These are phyloP conservation scores for Aspergillus ibericus DNA, from an alignment of 2,329 filamentous ascomycete genomes.

Conservation along the genomic window DNA sequence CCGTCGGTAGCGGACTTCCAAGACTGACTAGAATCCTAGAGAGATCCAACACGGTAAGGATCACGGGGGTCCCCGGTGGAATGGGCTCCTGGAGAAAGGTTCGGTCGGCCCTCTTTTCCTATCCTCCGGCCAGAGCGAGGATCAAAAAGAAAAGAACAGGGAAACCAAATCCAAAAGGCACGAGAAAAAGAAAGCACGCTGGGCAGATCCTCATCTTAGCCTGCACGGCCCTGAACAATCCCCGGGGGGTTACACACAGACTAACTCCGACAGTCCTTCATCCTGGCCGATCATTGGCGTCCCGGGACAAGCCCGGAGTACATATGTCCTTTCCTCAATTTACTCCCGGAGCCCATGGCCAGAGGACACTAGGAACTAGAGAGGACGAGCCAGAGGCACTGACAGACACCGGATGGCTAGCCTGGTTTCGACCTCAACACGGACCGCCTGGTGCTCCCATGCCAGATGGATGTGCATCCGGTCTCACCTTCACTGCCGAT, in stretches of 20 bases:
- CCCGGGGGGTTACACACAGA: not conserved
- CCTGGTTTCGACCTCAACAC: slow-evolving; percentile 13
- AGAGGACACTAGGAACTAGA: not conserved
- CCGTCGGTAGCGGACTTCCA: slow-evolving; percentile 25
- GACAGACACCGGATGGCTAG: not conserved
- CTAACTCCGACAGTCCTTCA: not conserved
- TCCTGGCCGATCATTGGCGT: slow-evolving; percentile 3
- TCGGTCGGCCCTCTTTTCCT: not conserved
- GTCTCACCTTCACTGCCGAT: slow-evolving; percentile 3
- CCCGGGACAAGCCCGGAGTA: not conserved
- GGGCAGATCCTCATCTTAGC: not conserved
- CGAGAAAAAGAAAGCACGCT: not conserved
- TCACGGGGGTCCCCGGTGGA: not conserved
- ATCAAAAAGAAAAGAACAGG: not conserved
- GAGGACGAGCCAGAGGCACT: not conserved
- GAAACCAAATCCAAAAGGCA: not conserved
- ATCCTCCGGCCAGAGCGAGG: not conserved
- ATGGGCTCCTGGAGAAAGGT: not conserved
- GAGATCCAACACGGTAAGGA: not conserved
- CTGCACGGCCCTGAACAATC: not conserved
- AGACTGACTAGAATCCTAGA: slow-evolving; percentile 1
- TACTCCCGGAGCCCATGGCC: not conserved
- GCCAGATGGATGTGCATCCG: slow-evolving; percentile 11
- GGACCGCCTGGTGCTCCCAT: slow-evolving; percentile 14
- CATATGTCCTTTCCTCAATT: not conserved